phyloP scores from a whole-genome alignment of 495 filamentous ascomycete species.

The Penicillium verhagenii region DNA sequence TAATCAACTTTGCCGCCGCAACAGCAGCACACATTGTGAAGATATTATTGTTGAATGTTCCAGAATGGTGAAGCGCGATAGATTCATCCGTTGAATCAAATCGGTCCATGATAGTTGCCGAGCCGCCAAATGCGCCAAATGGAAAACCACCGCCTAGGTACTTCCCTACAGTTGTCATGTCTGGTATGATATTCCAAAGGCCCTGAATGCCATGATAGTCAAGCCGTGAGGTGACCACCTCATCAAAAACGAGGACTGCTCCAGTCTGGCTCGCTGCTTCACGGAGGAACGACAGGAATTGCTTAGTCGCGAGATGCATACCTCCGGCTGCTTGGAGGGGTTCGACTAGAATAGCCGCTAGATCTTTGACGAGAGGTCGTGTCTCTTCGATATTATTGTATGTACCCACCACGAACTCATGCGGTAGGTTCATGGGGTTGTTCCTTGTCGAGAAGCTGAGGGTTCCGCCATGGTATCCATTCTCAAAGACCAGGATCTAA shows the following conservation, averaged over 20 bases:
- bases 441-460: background rate
- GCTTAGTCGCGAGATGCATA: conserved; percentile 38
- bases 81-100: conserved; percentile 27
- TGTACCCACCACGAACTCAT: conserved; percentile 3
- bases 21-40: conserved; percentile 54
- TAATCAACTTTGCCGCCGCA: conserved; percentile 30
- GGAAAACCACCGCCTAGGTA: conserved; percentile 62
- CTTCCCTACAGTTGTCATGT: conserved; percentile 63
- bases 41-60: conserved; percentile 69
- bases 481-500: conserved; percentile 41
- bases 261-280: conserved; percentile 33
- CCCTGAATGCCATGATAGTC: conserved; percentile 45
- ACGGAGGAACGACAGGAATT: conserved; percentile 46
- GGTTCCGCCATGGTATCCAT: conserved; percentile 55
- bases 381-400: conserved; percentile 2
- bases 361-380: background rate
- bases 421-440: conserved; percentile 10
- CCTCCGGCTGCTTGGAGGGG: conserved; percentile 58
- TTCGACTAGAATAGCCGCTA: conserved; percentile 58
- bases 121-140: conserved; percentile 63
- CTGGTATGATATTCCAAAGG: conserved; percentile 45
- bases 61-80: conserved; percentile 45
- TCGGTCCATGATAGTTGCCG: conserved; percentile 50
- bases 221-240: conserved; percentile 63
- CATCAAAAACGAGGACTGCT: conserved; percentile 48